phyloP scores from a whole-genome alignment of 305 asterid species.

The Solanum hybrid region DNA sequence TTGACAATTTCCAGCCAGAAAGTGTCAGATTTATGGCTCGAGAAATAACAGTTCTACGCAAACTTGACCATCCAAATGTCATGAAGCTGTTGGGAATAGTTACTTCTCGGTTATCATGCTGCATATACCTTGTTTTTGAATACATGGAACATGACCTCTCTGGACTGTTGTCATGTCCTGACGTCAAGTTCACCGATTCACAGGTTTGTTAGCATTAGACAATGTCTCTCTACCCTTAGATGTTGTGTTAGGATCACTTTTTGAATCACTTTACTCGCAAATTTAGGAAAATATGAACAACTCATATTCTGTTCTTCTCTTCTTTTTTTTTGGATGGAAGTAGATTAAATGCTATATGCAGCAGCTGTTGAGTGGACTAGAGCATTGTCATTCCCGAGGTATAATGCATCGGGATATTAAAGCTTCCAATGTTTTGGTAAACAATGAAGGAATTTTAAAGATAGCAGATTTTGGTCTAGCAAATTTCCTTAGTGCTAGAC shows the following conservation, averaged over 20 bases:
- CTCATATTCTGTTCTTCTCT: neutral
- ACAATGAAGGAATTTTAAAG: slow-evolving; percentile 44
- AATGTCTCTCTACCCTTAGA: neutral
- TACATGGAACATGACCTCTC: slow-evolving; percentile 79
- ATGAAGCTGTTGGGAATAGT: slow-evolving; percentile 63
- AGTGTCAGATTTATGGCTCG: slow-evolving; percentile 69
- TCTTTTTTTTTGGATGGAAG: neutral
- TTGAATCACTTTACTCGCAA: neutral
- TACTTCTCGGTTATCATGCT: slow-evolving; percentile 46
- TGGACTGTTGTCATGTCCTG: slow-evolving; percentile 56
- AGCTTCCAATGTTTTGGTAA: slow-evolving; percentile 42
- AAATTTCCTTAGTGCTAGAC: slow-evolving; percentile 25
- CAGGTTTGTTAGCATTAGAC: slow-evolving; percentile 27
- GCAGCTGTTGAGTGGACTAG: slow-evolving; percentile 47
- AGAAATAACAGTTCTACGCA: slow-evolving; percentile 50
- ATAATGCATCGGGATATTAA: slow-evolving; percentile 56
- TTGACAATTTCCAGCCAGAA: slow-evolving; percentile 24
- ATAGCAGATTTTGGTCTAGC: slow-evolving; percentile 67
- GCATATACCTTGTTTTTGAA: slow-evolving; percentile 65
- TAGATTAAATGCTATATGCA: slow-evolving; percentile 58
- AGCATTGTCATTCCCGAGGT: slow-evolving; percentile 50
- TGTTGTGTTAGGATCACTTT: neutral
- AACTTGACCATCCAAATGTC: slow-evolving; percentile 59
- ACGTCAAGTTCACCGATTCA: slow-evolving; percentile 50
- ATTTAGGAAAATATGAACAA: neutral